These are phyloP conservation scores for Didymosphaeria variabile DNA, from an alignment of 2,329 filamentous ascomycete genomes.

Conservation along the genomic window DNA sequence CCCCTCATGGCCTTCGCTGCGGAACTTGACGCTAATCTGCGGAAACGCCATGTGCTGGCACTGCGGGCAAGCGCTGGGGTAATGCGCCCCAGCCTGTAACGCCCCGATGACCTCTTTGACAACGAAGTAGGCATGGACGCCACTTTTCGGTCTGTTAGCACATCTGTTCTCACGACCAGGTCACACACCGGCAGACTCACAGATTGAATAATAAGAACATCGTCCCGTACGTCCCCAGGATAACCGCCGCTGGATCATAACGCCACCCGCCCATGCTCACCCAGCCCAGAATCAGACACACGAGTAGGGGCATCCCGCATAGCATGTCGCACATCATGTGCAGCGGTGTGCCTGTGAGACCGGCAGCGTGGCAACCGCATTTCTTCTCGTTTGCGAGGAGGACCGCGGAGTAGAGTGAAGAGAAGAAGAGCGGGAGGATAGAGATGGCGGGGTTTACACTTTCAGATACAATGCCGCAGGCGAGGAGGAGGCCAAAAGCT, in stretches of 20 bases:
- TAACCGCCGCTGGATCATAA: slow-evolving; percentile 15
- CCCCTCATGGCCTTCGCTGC: slow-evolving; percentile 17
- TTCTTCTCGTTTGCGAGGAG: slow-evolving; percentile 36
- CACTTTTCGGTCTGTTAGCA: slow-evolving; percentile 23
- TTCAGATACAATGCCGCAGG: slow-evolving; percentile 31
- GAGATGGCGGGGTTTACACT: slow-evolving; percentile 40
- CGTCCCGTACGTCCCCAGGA: slow-evolving; percentile 40
- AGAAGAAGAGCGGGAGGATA: slow-evolving; percentile 40
- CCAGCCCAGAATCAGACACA: slow-evolving; percentile 37
- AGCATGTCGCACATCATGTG: slow-evolving; percentile 36
- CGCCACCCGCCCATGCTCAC: slow-evolving; percentile 21
- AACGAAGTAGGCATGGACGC: slow-evolving; percentile 38
- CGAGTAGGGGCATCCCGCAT: slow-evolving; percentile 29
- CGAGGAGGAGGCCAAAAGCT: slow-evolving; percentile 38
- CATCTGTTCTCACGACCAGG: too few species aligned
- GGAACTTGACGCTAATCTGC: slow-evolving; percentile 17
- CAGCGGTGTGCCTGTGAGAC: slow-evolving; percentile 37
- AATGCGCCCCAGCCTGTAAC: slow-evolving; percentile 22
- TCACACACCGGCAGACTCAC: slow-evolving; percentile 22
- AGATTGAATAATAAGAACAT: slow-evolving; percentile 41
- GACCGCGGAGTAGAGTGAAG: slow-evolving; percentile 29
- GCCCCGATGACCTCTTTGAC: slow-evolving; percentile 26
- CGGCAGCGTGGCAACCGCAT: slow-evolving; percentile 34
- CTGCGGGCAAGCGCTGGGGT: slow-evolving; percentile 35
- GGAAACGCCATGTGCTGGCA: slow-evolving; percentile 33